These are phyloP conservation scores for Cladorrhinum samala DNA, from an alignment of 495 filamentous ascomycete genomes.

Conservation along the genomic window DNA sequence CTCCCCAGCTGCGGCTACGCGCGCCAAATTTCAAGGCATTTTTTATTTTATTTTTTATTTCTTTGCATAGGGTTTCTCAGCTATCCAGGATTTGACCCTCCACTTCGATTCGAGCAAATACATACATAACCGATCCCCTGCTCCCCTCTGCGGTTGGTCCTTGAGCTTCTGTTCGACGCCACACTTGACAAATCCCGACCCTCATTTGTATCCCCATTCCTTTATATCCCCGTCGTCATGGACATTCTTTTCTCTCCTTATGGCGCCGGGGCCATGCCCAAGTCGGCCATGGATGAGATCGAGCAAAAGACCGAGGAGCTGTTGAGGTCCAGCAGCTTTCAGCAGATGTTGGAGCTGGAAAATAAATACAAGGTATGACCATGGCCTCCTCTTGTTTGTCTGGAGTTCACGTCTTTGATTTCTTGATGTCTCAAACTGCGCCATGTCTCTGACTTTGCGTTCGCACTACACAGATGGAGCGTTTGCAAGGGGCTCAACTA, in stretches of 20 bases:
- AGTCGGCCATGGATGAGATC: slow-evolving; percentile 23
- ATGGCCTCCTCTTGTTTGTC: too few species aligned
- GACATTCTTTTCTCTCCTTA: slow-evolving; percentile 21
- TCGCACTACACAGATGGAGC: slow-evolving; percentile 20
- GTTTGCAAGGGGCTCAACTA: slow-evolving; percentile 12
- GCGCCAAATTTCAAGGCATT: slow-evolving; percentile 25
- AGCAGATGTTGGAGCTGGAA: slow-evolving; percentile 48
- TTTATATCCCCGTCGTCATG: slow-evolving; percentile 12
- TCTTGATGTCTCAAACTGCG: slow-evolving; percentile 20
- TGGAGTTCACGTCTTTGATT: slow-evolving; percentile 18
- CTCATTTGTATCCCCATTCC: slow-evolving; percentile 1
- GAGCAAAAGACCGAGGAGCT: slow-evolving; percentile 21
- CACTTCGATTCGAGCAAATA: neutral
- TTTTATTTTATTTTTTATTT: slow-evolving; percentile 9
- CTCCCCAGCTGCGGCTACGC: slow-evolving; percentile 31
- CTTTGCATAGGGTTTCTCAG: slow-evolving; percentile 8
- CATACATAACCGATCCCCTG: neutral
- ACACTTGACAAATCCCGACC: neutral
- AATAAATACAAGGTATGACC: slow-evolving; percentile 46
- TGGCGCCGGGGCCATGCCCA: slow-evolving; percentile 17
- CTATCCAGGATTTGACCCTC: slow-evolving; percentile 1
- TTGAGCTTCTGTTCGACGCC: neutral
- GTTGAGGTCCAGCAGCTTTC: slow-evolving; percentile 38
- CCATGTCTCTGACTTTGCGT: slow-evolving; percentile 22
- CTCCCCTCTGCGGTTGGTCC: neutral